phyloP scores from a whole-genome alignment of 768 basidiomycete genomes.

The Atractiella rhizophila region DNA sequence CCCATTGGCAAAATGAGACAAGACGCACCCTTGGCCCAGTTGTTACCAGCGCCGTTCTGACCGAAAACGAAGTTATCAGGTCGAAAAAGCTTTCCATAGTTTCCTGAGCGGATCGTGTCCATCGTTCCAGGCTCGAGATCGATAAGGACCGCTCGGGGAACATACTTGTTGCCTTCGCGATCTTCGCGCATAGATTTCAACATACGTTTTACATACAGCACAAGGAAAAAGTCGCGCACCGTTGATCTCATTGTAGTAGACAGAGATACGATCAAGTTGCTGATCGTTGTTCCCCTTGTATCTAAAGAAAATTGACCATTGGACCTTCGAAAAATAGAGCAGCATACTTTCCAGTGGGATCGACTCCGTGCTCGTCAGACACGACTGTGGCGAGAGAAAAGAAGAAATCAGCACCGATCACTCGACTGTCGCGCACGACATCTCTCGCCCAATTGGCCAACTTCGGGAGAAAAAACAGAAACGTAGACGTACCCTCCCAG shows the following conservation, averaged over 20 bases:
- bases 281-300: slow-evolving; percentile 12
- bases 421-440: no score
- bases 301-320: neutral
- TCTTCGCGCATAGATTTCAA: neutral
- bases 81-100: slow-evolving; percentile 8
- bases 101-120: slow-evolving; percentile 24
- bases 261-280: slow-evolving; percentile 8
- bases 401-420: no score
- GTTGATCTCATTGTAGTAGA: slow-evolving; percentile 11
- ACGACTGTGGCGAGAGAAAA: slow-evolving; percentile 3
- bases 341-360: neutral
- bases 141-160: slow-evolving; percentile 87
- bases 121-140: slow-evolving; percentile 79
- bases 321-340: neutral
- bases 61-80: slow-evolving; percentile 95
- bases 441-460: no score
- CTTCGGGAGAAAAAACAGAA: no score
- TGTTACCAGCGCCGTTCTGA: slow-evolving; percentile 44
- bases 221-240: neutral
- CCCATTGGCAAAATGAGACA: slow-evolving; percentile 23
- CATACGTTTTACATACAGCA: neutral
- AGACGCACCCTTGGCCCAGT: slow-evolving; percentile 99
- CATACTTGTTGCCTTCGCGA: slow-evolving; percentile 53
- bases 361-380: slow-evolving; percentile 10
- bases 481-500: slow-evolving; percentile 71